Evolutionary conservation across 495 filamentous ascomycete genomes (phyloP), one percentile per base, ranked within the genome.

Genomic region (Apiosordaria backusii): DNA sequence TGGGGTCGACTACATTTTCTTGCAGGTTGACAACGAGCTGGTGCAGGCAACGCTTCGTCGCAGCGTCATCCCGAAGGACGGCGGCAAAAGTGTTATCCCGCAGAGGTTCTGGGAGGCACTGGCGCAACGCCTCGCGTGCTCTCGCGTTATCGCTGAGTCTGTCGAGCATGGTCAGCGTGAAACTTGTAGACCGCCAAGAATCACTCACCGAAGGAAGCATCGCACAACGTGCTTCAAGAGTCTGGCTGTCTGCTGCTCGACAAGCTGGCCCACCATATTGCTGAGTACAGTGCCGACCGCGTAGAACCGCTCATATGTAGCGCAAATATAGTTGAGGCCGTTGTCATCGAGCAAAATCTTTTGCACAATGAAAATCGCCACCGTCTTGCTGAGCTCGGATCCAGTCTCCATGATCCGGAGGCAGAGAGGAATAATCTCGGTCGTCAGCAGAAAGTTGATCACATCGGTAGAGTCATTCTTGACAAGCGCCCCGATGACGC

Each of bases 341-440:
- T 95, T 91, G 70, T 99, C 95, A 74, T 99, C 95, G 4, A 99
- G 84, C 50, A 99, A 80, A 40, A 99, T 99, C 80, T 99, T 99
- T 81, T 99, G 95, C n/a, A 99, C 95, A 72, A 99, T 99, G 81
- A 99, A 99, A 68, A 99, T 99, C 45, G 95, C 95, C 9, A 99
- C 95, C 1, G 95, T 99, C 82, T 99, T 99, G 83, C 93, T 97
- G 55, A 99, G 83, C 75, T 99, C 95, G 0, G 95, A 98, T 35
- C 96, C 96, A 0, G 95, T 99, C 82, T 99, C 95, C 95, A 99
- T 99, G 73, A 99, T 98, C 35, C 95, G 88, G 25, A 99, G 91
- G 75, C 95, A 99, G 3, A 99, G 86, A 5, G 95, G 95, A 63
- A 99, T 99, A 70, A 99, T 99, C 78, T 99, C 95, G 29, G 95